A percentile compares a stretch with the other conserved stretches of the same genome.
Conservation (phyloP, 2,329 filamentous ascomycete genomes). For the Epichloe glyceriae region DNA sequence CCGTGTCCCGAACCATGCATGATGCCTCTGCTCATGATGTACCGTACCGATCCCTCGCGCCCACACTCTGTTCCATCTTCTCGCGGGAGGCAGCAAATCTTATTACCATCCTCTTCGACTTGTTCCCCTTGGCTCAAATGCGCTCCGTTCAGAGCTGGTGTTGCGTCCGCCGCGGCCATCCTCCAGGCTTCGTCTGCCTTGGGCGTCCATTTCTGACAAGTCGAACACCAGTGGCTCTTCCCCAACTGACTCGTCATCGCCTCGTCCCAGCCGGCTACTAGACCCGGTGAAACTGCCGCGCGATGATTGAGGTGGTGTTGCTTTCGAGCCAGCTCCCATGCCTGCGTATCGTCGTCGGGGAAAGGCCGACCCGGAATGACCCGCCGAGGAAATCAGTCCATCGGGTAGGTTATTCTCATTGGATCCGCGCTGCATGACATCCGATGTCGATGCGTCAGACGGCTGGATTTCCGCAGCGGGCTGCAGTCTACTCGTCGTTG, state of each 20-base stretch:
- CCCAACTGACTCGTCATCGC: conserved; percentile 39
- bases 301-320: conserved; percentile 31
- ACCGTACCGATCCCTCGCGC: background rate
- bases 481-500: conserved; percentile 19
- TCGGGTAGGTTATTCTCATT: conserved; percentile 35
- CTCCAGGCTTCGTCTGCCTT: conserved; percentile 45
- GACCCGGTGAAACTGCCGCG: conserved; percentile 33
- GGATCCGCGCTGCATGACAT: conserved; percentile 27
- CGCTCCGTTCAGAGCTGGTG: conserved; percentile 25
- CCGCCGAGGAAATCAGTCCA: conserved; percentile 25
- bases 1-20: background rate
- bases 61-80: background rate
- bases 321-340: conserved; percentile 21
- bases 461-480: conserved; percentile 30
- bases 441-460: conserved; percentile 19
- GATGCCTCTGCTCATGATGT: conserved; percentile 2
- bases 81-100: background rate
- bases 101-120: conserved; percentile 25
- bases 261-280: conserved; percentile 23
- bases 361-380: conserved; percentile 31
- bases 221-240: conserved; percentile 62
- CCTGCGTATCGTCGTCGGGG: conserved; percentile 33
- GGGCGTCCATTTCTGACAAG: conserved; percentile 56
- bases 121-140: conserved; percentile 26
- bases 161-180: conserved; percentile 31